A percentile compares a stretch with the other conserved stretches of the same genome.
Conservation (phyloP, 2,329 filamentous ascomycete genomes). For the Bipolaris bicolor region DNA sequence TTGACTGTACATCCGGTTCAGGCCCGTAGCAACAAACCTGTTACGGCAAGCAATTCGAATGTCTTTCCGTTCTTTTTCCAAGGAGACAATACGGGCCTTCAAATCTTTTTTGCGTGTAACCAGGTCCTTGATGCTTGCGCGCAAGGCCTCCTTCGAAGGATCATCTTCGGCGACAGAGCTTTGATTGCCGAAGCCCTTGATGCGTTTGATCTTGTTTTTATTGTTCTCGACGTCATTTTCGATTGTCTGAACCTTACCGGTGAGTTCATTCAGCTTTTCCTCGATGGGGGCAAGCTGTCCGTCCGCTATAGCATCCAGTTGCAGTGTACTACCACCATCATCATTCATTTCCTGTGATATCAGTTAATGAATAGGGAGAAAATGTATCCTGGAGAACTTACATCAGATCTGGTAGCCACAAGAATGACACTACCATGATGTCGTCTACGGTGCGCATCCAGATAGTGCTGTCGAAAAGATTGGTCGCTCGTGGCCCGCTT, state of each 20-base stretch:
- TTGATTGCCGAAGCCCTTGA: not conserved
- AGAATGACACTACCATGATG: constrained; percentile 28
- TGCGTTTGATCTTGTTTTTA: not conserved
- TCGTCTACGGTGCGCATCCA: constrained; percentile 23
- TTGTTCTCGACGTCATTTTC: not conserved
- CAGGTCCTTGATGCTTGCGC: constrained; percentile 3
- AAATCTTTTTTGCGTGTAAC: not conserved
- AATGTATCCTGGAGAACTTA: not conserved
- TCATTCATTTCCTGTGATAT: constrained; percentile 12
- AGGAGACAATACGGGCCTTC: not conserved
- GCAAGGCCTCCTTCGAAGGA: not conserved
- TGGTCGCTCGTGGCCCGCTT: constrained; percentile 17
- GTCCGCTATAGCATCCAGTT: constrained; percentile 2
- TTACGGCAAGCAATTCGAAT: constrained; percentile 16
- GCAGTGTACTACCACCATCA: constrained; percentile 5
- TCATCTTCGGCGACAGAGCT: not conserved
- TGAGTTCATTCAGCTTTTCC: not conserved
- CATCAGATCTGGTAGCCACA: constrained; percentile 28
- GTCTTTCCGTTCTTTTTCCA: constrained; percentile 6
- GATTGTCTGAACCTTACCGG: not conserved
- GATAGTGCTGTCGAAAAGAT: constrained; percentile 14
- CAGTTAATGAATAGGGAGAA: not conserved
- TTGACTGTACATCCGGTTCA: constrained; percentile 18
- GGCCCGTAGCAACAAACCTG: constrained; percentile 9
- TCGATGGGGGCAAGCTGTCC: constrained; percentile 5